These are phyloP conservation scores for Fomes fomentarius DNA, from an alignment of 1,284 basidiomycete species.

Conservation along the genomic window DNA sequence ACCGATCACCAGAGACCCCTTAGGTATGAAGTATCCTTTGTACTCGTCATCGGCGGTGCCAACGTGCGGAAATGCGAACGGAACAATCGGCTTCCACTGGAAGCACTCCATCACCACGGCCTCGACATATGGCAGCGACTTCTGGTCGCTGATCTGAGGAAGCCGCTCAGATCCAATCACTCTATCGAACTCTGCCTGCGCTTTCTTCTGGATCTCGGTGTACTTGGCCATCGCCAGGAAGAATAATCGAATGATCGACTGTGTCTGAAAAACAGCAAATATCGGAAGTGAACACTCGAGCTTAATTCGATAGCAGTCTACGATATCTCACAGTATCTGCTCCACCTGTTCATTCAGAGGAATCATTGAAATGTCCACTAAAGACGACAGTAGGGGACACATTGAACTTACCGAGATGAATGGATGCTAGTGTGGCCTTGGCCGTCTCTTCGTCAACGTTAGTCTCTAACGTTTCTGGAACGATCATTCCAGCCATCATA, in stretches of 20 bases:
- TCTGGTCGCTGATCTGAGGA: not conserved
- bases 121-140: constrained; percentile 1
- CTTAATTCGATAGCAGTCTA: no score
- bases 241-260: no score
- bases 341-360: constrained; percentile 9
- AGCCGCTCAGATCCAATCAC: constrained; percentile 7
- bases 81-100: not conserved
- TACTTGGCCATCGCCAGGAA: no score
- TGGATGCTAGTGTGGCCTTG: constrained; percentile 3
- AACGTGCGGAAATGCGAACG: not conserved
- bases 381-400: no score
- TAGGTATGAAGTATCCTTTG: constrained; percentile 15
- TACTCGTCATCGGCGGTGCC: constrained; percentile 15
- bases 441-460: constrained; percentile 1
- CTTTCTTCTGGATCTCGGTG: constrained; percentile 2
- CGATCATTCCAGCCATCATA: not conserved
- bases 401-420: constrained; percentile 9
- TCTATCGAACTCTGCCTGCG: constrained; percentile 3
- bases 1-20: constrained; percentile 21
- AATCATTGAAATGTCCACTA: not conserved
- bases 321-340: constrained; percentile 20
- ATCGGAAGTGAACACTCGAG: no score
- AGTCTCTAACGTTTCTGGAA: not conserved
- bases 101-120: constrained; percentile 2
- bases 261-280: no score